Evolutionary conservation across 2,329 filamentous ascomycete genomes (phyloP).

Genomic region (Colletotrichum sp.): DNA sequence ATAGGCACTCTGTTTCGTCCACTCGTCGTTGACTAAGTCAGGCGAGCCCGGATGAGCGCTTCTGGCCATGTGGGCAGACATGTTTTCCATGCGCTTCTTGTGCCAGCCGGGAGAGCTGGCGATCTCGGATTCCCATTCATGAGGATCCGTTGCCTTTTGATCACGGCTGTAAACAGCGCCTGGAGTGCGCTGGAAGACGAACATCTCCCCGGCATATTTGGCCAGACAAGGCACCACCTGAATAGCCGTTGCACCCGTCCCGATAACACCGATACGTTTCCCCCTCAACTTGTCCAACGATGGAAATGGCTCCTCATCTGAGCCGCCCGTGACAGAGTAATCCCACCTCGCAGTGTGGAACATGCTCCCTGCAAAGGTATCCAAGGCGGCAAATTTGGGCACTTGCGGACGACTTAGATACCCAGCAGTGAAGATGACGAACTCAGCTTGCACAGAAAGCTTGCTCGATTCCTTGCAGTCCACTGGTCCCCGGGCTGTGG

Average conservation of each 20-base stretch:
- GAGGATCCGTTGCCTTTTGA: slow-evolving; percentile 43
- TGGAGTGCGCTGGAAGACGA: slow-evolving; percentile 62
- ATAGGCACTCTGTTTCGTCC: slow-evolving; percentile 46
- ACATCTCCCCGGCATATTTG: slow-evolving; percentile 52
- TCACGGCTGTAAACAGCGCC: slow-evolving; percentile 43
- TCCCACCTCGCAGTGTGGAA: slow-evolving; percentile 55
- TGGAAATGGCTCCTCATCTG: slow-evolving; percentile 33
- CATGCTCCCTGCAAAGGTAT: slow-evolving; percentile 43
- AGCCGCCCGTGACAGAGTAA: slow-evolving; percentile 48
- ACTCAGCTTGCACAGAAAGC: slow-evolving; percentile 34
- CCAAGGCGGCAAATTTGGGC: slow-evolving; percentile 40
- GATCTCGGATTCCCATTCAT: slow-evolving; percentile 41
- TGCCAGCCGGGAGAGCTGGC: slow-evolving; percentile 54
- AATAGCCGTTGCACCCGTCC: slow-evolving; percentile 55
- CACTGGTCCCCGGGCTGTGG: slow-evolving; percentile 13
- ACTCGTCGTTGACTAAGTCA: slow-evolving; percentile 52
- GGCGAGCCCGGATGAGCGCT: slow-evolving; percentile 35
- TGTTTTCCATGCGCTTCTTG: slow-evolving; percentile 47
- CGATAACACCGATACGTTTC: slow-evolving; percentile 53
- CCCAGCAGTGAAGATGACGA: slow-evolving; percentile 42
- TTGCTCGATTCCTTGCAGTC: slow-evolving; percentile 26
- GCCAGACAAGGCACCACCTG: slow-evolving; percentile 51
- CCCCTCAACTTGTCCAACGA: slow-evolving; percentile 48
- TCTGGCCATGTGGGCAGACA: slow-evolving; percentile 28
- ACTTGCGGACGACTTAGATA: slow-evolving; percentile 45